phyloP scores from a whole-genome alignment of 441 rosid genomes.

The Gossypium gossypioides region DNA sequence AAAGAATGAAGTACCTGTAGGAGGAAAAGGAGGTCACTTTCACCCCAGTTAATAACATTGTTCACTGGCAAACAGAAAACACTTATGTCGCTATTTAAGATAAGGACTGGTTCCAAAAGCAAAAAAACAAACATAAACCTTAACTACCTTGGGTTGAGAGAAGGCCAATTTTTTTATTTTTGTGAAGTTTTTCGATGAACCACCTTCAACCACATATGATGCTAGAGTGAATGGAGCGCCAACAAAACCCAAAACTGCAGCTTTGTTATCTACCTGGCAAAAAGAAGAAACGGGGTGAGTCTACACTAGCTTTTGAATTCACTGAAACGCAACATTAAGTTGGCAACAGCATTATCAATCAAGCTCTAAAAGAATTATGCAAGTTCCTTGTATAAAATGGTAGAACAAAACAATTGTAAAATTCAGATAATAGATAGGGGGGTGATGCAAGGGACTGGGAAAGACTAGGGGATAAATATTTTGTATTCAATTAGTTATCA shows the following conservation, averaged over 20 bases:
- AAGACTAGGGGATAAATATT: not conserved
- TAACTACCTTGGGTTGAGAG: slow-evolving; percentile 72
- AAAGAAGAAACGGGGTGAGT: not conserved
- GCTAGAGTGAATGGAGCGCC: slow-evolving; percentile 97
- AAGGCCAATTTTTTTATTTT: slow-evolving; percentile 78
- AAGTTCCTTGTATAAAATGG: not conserved
- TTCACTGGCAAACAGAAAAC: not conserved
- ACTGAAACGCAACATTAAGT: not conserved
- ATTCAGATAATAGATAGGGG: not conserved
- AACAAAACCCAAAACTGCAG: slow-evolving; percentile 86
- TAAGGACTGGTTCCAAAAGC: not conserved
- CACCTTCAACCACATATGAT: slow-evolving; percentile 86
- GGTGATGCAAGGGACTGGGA: not conserved
- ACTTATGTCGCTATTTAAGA: not conserved
- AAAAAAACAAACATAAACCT: not conserved
- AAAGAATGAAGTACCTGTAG: slow-evolving; percentile 69
- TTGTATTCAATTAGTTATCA: not conserved
- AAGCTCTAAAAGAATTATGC: not conserved
- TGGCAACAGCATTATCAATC: not conserved
- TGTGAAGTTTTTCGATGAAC: slow-evolving; percentile 84
- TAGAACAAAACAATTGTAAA: not conserved
- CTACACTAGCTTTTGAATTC: not conserved
- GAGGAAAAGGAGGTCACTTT: slow-evolving; percentile 7
- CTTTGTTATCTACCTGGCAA: slow-evolving; percentile 59
- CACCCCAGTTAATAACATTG: not conserved